phyloP scores from a whole-genome alignment of 805 yeast species.

The Candida golubevii region DNA sequence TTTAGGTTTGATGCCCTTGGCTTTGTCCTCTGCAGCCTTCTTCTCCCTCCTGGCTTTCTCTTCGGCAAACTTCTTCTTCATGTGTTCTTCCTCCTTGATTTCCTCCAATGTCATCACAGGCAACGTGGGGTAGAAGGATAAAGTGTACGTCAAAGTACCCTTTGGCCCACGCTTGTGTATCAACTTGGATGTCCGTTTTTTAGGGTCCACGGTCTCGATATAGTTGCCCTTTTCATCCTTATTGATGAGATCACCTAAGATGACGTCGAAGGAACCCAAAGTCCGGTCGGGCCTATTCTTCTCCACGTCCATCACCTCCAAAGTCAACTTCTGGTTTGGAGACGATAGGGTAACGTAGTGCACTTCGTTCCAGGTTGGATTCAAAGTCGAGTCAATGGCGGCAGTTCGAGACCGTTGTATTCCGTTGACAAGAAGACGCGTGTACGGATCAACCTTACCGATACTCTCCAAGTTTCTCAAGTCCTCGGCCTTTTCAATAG shows the following conservation, averaged over 20 bases:
- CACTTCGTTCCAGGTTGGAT: conserved; percentile 84
- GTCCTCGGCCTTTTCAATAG: conserved; percentile 64
- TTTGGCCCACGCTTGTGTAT: conserved; percentile 76
- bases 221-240: conserved; percentile 62
- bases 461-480: conserved; percentile 81
- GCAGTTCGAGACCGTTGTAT: conserved; percentile 73
- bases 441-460: conserved; percentile 92
- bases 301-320: conserved; percentile 93
- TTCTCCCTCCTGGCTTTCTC: conserved; percentile 24
- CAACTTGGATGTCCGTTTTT: conserved; percentile 56
- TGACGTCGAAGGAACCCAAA: conserved; percentile 75
- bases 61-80: conserved; percentile 20
- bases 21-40: conserved; percentile 29
- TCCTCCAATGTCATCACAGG: conserved; percentile 80
- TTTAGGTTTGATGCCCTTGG: conserved; percentile 20
- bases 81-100: conserved; percentile 46
- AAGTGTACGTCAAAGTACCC: conserved; percentile 69
- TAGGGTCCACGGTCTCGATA: conserved; percentile 52
- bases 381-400: conserved; percentile 56
- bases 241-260: conserved; percentile 61
- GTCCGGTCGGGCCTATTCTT: conserved; percentile 75
- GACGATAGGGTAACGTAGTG: conserved; percentile 80
- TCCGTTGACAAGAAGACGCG: conserved; percentile 74
- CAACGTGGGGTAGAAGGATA: conserved; percentile 79
- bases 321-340: conserved; percentile 71